phyloP scores from a whole-genome alignment of 1,284 basidiomycete genomes.

The Omphalotus olearius region DNA sequence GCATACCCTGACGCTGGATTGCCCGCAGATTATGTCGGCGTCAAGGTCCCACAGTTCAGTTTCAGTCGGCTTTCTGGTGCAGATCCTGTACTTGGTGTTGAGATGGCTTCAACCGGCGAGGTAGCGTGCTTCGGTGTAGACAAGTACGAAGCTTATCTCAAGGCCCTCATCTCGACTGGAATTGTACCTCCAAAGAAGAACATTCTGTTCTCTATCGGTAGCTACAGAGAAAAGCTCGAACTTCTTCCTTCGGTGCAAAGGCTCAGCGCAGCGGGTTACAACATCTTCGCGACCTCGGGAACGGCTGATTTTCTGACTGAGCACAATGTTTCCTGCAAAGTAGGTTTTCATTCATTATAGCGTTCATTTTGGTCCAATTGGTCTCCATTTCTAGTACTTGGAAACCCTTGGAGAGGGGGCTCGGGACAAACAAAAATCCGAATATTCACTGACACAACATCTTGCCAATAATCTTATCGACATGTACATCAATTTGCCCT shows the following conservation, averaged over 20 bases:
- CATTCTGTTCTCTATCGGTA: slow-evolving; percentile 90
- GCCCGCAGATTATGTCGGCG: slow-evolving; percentile 91
- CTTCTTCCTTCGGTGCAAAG: slow-evolving; percentile 96
- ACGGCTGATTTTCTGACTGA: slow-evolving; percentile 95
- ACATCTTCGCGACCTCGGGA: slow-evolving; percentile 95
- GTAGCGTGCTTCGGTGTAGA: slow-evolving; percentile 97
- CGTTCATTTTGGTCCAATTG: slow-evolving; percentile 8
- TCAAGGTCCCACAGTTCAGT: slow-evolving; percentile 99
- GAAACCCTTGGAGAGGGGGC: slow-evolving; percentile 81
- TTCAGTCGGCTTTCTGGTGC: slow-evolving; percentile 95
- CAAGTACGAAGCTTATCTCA: slow-evolving; percentile 98
- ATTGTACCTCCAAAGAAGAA: slow-evolving; percentile 95
- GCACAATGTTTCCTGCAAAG: slow-evolving; percentile 83
- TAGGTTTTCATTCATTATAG: slow-evolving; percentile 25
- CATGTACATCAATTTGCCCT: slow-evolving; percentile 99
- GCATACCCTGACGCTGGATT: slow-evolving; percentile 87
- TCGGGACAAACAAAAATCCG: slow-evolving; percentile 82
- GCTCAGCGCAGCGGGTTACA: slow-evolving; percentile 91
- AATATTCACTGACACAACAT: slow-evolving; percentile 94
- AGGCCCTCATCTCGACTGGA: slow-evolving; percentile 94
- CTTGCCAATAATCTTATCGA: slow-evolving; percentile 95
- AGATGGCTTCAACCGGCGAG: slow-evolving; percentile 99
- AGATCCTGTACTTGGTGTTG: slow-evolving; percentile 97
- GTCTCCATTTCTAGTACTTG: slow-evolving; percentile 61
- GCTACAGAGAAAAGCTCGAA: slow-evolving; percentile 97